Conservation (phyloP, 1,284 basidiomycete genomes). For the Megacollybia platyphylla region DNA sequence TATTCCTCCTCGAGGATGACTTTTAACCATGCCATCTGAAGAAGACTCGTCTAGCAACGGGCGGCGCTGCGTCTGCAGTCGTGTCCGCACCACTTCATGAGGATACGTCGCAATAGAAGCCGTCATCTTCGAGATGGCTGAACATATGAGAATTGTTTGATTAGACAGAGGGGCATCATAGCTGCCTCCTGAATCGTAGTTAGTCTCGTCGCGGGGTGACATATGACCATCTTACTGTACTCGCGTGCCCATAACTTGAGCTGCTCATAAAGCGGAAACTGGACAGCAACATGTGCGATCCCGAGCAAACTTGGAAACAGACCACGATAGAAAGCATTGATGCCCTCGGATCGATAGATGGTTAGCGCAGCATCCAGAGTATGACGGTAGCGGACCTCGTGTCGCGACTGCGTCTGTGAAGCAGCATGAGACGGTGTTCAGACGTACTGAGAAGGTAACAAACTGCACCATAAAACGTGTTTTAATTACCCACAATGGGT, state of each 20-base stretch:
- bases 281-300: conserved; percentile 86
- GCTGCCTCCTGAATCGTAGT: conserved; percentile 29
- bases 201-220: background rate
- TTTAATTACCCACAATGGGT: conserved; percentile 95
- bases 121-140: conserved; percentile 85
- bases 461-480: conserved; percentile 86
- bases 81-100: conserved; percentile 89
- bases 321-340: conserved; percentile 83
- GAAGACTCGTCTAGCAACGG: conserved; percentile 42
- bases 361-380: conserved; percentile 79
- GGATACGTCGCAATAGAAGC: conserved; percentile 92
- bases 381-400: conserved; percentile 70
- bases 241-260: conserved; percentile 75
- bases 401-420: conserved; percentile 61
- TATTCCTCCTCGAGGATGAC: conserved; percentile 44
- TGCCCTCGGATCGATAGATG: conserved; percentile 81
- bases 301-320: conserved; percentile 82
- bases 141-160: conserved; percentile 71
- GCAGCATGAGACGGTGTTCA: background rate
- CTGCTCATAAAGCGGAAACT: conserved; percentile 92
- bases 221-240: conserved; percentile 17
- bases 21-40: conserved; percentile 44
- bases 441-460: conserved; percentile 8
- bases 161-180: conserved; percentile 51
- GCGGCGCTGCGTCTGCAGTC: conserved; percentile 74